Base-by-base conservation (phyloP, 176 grass and related monocot species). In the Pharus latifolius region DNA sequence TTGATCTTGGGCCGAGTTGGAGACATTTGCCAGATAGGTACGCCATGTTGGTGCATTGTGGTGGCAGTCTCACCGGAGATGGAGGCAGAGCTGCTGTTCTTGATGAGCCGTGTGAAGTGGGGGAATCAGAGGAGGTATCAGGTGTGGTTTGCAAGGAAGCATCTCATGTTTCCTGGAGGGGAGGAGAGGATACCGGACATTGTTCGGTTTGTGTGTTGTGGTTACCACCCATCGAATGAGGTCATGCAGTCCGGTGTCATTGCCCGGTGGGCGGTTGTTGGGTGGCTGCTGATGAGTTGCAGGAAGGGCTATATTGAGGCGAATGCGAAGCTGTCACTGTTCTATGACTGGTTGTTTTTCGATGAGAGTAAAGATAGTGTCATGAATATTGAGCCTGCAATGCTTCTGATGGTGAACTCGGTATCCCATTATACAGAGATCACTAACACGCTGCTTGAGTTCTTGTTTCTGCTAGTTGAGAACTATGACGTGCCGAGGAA, bases 301-400 rank as follows among this genome's bases (percentile, higher is more conserved):
- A 75, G 58, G 68, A 91, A 81, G 46, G 64, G 74, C 16, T 96
- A 91, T 25, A 64, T 85, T 0, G 78, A 78, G 80, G 89, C 94
- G 1, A 92, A 90, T 78, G 94, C 58, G 2, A 98, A 98, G 81
- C 63, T 98, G 15, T 89, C 81, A 0, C 60, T 98, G 43, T 98
- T 98, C 63, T 98, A 90, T 31, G 89, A 93, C 40, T 98, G 89
- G 94, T 51, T 98, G 28, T 90, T 93, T 67, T 98, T 90, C 10
- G 74, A 92, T 12, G 81, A 90, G 38, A 75, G 16, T 2, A 60
- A 56, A 30, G 81, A 76, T 49, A 93, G 38, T 47, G 63, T 93
- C 73, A 98, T 98, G 94, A 82, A 90, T 60, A 83, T 98, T 20
- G 94, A 98, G 35, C 94, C 94, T 20, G 89, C 89, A 15, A 98